Percentiles rank a stretch among this genome's conserved stretches.
Evolutionary conservation across 768 basidiomycete genomes (phyloP).

Genomic region (Hygrocybe punicea): DNA sequence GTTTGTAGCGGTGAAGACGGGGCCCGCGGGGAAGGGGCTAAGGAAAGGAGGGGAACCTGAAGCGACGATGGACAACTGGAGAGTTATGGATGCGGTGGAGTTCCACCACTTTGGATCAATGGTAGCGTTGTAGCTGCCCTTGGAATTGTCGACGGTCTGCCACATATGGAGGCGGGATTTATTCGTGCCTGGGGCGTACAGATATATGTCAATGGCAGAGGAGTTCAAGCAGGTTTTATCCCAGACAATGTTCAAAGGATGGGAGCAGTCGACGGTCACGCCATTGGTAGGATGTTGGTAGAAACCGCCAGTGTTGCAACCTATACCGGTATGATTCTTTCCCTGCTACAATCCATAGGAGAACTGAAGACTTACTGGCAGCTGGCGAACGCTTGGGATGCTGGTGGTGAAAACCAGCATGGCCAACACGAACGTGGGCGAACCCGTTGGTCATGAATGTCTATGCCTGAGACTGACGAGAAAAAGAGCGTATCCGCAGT

Average conservation of each 20-base stretch:
- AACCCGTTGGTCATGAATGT: too few relatives aligned
- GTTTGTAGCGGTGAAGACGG: slow-evolving; percentile 67
- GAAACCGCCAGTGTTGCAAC: slow-evolving; percentile 57
- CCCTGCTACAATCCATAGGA: too few relatives aligned
- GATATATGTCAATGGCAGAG: slow-evolving; percentile 60
- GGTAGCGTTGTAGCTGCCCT: slow-evolving; percentile 48
- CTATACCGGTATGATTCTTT: slow-evolving; percentile 20
- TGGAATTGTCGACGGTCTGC: slow-evolving; percentile 46
- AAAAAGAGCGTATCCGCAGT: slow-evolving; percentile 15
- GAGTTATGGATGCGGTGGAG: slow-evolving; percentile 40
- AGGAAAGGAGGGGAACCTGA: slow-evolving; percentile 50
- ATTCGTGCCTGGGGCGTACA: slow-evolving; percentile 45
- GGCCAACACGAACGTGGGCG: too few relatives aligned
- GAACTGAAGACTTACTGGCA: too few relatives aligned
- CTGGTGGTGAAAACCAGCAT: too few relatives aligned
- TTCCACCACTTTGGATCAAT: slow-evolving; percentile 75
- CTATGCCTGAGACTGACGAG: neutral
- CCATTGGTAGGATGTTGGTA: slow-evolving; percentile 55
- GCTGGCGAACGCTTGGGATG: too few relatives aligned
- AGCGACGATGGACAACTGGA: slow-evolving; percentile 61
- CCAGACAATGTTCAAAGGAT: slow-evolving; percentile 61
- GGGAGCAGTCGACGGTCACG: slow-evolving; percentile 42
- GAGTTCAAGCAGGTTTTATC: slow-evolving; percentile 54
- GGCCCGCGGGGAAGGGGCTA: slow-evolving; percentile 57
- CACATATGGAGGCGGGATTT: slow-evolving; percentile 53